phyloP scores from a whole-genome alignment of 148 eudicot species.

The Oxyria digyna region DNA sequence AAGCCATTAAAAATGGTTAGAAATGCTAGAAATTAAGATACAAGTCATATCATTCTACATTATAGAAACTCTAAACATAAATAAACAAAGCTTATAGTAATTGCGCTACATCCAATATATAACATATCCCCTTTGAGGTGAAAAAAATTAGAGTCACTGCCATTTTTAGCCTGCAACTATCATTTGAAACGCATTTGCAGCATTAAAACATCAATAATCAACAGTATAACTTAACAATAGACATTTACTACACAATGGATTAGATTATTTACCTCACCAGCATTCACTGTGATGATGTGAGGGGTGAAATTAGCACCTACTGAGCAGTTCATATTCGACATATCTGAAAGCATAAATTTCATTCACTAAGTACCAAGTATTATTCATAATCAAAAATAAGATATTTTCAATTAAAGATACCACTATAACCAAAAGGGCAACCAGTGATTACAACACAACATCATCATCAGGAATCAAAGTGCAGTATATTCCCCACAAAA shows the following conservation, averaged over 20 bases:
- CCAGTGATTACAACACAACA: not conserved
- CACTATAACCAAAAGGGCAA: not conserved
- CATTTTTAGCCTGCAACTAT: no score
- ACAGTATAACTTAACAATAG: not conserved
- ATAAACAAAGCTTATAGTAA: not conserved
- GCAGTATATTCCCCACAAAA: not conserved
- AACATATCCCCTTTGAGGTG: not conserved
- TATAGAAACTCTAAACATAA: not conserved
- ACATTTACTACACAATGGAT: not conserved
- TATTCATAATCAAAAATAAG: not conserved
- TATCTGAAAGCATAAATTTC: not conserved
- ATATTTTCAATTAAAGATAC: not conserved
- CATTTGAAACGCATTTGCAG: not conserved
- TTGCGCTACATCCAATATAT: not conserved
- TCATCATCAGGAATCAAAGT: not conserved
- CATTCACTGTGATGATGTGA: conserved; percentile 75
- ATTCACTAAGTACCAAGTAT: not conserved
- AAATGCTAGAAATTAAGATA: not conserved
- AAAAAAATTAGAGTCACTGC: no score
- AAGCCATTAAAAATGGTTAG: conserved; percentile 9
- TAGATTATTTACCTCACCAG: conserved; percentile 70
- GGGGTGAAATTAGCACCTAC: conserved; percentile 92
- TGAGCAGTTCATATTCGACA: conserved; percentile 26
- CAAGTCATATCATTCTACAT: not conserved
- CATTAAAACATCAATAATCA: not conserved